Percentiles rank a stretch among this genome's conserved stretches.
Evolutionary conservation across 192 early-diverging fungal genomes (phyloP).

Genomic region (Coemansia aciculifera): DNA sequence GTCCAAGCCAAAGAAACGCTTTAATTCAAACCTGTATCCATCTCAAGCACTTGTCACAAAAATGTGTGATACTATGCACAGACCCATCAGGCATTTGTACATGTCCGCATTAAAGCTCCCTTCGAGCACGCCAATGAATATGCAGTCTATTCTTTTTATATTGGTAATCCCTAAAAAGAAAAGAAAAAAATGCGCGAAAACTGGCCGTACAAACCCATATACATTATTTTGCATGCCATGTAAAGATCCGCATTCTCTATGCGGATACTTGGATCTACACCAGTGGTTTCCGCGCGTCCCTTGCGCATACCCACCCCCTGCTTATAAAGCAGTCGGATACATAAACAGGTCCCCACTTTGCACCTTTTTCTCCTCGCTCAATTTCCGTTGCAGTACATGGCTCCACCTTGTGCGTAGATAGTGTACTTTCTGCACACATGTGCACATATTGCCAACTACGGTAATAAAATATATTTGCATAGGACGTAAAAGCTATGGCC

Average conservation of each 20-base stretch:
- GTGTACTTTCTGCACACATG: conserved; percentile 6
- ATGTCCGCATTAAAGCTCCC: no score
- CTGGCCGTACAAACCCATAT: not conserved
- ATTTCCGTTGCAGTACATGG: not conserved
- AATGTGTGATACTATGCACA: no score
- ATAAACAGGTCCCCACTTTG: not conserved
- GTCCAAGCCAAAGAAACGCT: not conserved
- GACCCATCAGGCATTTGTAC: no score
- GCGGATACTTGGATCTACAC: not conserved
- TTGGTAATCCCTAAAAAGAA: not conserved
- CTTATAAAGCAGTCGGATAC: not conserved
- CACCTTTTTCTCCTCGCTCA: not conserved
- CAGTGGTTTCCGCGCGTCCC: not conserved
- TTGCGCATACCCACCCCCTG: not conserved
- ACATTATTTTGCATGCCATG: not conserved
- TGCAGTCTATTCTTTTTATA: not conserved
- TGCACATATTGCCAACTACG: not conserved
- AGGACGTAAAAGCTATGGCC: not conserved
- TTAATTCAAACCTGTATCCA: not conserved
- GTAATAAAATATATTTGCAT: not conserved
- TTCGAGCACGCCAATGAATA: no score
- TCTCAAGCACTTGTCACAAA: not conserved
- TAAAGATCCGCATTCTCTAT: not conserved
- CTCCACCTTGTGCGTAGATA: not conserved
- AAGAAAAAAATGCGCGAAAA: not conserved